Evolutionary conservation across 352 stramenopile species (phyloP).

Genomic region (Pythium rishiriense): DNA sequence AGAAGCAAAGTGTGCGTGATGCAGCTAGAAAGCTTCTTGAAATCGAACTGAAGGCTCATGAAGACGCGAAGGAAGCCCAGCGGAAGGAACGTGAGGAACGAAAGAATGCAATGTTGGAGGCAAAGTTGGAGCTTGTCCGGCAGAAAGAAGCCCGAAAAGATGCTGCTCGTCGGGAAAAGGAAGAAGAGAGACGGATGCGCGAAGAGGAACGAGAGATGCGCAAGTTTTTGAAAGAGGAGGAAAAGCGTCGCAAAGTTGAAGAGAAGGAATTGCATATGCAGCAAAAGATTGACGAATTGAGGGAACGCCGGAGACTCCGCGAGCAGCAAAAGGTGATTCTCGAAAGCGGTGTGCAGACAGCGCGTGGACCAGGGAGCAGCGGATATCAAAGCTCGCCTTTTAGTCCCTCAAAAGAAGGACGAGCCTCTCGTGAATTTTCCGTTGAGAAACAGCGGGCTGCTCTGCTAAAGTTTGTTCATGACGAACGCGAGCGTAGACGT

Average conservation of each 20-base stretch:
- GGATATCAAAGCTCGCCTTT: neutral
- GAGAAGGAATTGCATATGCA: conserved; percentile 78
- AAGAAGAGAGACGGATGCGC: conserved; percentile 65
- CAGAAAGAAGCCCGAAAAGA: conserved; percentile 75
- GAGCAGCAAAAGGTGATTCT: conserved; percentile 74
- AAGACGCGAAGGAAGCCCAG: conserved; percentile 73
- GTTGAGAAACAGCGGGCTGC: conserved; percentile 54
- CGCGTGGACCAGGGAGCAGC: conserved; percentile 19
- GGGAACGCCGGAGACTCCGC: conserved; percentile 59
- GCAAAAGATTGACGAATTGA: conserved; percentile 66
- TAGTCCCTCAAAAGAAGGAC: conserved; percentile 27
- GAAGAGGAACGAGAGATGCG: conserved; percentile 77
- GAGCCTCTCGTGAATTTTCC: conserved; percentile 21
- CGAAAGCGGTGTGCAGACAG: conserved; percentile 59
- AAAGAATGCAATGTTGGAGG: conserved; percentile 69
- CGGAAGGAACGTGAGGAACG: conserved; percentile 64
- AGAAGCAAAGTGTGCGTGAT: conserved; percentile 71
- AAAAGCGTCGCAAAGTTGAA: conserved; percentile 67
- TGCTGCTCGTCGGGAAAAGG: conserved; percentile 51
- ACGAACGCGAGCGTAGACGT: conserved; percentile 61
- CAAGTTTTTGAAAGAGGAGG: conserved; percentile 64
- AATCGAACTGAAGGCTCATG: conserved; percentile 77
- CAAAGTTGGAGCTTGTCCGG: conserved; percentile 55
- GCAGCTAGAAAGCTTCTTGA: conserved; percentile 67
- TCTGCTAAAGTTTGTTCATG: conserved; percentile 67